Percentiles rank a stretch among this genome's conserved stretches.
Evolutionary conservation across 164 flowering plant genomes (phyloP).

Genomic region (Stephania yunnanensis): DNA sequence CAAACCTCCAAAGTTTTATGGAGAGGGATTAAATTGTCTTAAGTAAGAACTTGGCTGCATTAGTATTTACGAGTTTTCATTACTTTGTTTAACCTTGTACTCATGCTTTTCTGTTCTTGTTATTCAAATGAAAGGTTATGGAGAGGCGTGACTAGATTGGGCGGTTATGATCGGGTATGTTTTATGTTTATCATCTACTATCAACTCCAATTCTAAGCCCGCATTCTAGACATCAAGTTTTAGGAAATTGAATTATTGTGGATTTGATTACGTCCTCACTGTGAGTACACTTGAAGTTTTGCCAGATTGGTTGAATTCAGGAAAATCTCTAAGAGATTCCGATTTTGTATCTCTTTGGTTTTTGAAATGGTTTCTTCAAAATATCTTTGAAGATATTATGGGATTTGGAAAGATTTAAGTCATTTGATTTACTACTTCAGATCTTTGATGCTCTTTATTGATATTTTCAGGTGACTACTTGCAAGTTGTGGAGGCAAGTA

Average conservation of each 20-base stretch:
- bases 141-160: conserved; percentile 81
- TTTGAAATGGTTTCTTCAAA: no score
- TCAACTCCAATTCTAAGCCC: not conserved
- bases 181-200: not conserved
- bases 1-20: conserved; percentile 88
- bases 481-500: conserved; percentile 87
- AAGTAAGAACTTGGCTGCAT: conserved; percentile 43
- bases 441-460: not conserved
- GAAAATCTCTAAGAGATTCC: not conserved
- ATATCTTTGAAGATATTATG: not conserved
- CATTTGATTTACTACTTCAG: not conserved
- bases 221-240: not conserved
- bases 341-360: no score
- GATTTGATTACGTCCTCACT: not conserved
- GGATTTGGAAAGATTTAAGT: not conserved
- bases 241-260: not conserved
- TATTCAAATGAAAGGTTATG: conserved; percentile 49
- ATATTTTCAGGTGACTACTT: conserved; percentile 58
- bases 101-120: conserved; percentile 8
- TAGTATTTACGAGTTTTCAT: not conserved
- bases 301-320: not conserved
- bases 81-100: not conserved
- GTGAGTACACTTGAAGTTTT: not conserved
- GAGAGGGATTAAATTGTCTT: conserved; percentile 77
- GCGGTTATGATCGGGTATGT: conserved; percentile 88